phyloP scores from a whole-genome alignment of 495 filamentous ascomycete species.

The Parathielavia hyrcaniae region DNA sequence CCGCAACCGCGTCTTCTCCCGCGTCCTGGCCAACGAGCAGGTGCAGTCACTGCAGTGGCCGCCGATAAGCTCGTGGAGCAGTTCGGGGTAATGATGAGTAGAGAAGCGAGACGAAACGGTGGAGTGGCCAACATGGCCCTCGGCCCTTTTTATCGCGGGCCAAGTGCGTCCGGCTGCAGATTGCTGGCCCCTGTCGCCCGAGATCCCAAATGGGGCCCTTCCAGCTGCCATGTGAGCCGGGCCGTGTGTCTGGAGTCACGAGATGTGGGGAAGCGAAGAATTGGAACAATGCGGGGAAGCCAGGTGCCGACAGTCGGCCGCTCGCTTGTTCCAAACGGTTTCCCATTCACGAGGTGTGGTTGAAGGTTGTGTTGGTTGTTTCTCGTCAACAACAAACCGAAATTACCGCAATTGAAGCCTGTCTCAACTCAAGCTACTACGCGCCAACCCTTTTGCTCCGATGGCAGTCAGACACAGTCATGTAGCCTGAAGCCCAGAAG shows the following conservation, averaged over 20 bases:
- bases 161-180: constrained; percentile 1
- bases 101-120: constrained; percentile 28
- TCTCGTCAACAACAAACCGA: no score
- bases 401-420: no score
- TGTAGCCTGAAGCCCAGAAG: not conserved
- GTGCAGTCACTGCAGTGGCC: not conserved
- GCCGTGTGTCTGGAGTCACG: not conserved
- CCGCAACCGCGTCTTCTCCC: not conserved
- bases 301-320: not conserved
- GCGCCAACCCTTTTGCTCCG: no score
- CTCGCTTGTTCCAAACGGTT: no score
- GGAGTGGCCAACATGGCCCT: constrained; percentile 10
- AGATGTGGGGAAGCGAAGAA: not conserved
- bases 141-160: constrained; percentile 22
- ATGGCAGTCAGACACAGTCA: no score
- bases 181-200: not conserved
- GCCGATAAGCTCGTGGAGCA: constrained; percentile 3
- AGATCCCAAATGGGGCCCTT: no score
- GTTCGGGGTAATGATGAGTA: constrained; percentile 45
- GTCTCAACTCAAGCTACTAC: no score
- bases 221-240: no score
- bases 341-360: no score
- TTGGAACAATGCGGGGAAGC: constrained; percentile 6
- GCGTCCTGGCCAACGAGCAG: not conserved
- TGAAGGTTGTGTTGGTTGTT: no score